Evolutionary conservation across 2,329 filamentous ascomycete species (phyloP), one percentile per base, ranked within the genome.

Genomic region (Penicillium rolfsii): DNA sequence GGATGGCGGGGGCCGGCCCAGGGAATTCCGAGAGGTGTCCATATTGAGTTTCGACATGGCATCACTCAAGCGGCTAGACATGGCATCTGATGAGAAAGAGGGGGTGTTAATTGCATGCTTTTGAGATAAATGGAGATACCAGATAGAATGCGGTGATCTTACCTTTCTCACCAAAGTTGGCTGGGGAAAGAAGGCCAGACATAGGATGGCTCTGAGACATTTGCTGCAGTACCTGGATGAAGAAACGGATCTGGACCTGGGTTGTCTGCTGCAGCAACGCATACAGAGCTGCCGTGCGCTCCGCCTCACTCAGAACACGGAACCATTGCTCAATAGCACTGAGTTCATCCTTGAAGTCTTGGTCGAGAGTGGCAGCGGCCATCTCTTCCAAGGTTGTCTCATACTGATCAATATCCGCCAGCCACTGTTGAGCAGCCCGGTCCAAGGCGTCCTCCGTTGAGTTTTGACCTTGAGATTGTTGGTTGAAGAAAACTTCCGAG

Each of bases 291-390:
- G 95, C 95, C 22, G 95, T 99, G 64, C 95, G 87, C 80, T 99
- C 95, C 30, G 95, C 93, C 80, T 98, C 95, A 74, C 94, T 98
- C 66, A 99, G 83, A 57, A 99, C 95, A 64, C 93, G 90, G 79
- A 99, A 99, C 95, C 95, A 99, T 82, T 99, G 95, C 81, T 99
- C 95, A 74, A 99, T 99, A 69, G 95, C 95, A 75, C 93, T 97
- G 63, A 99, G 86, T 79, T 99, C 95, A 79, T 98, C 95, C 82
- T 99, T 99, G 84, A 99, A 99, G 75, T 99, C 95, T 81, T 99
- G 95, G 75, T 99, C 95, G 57, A 98, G 83, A n/a, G 95, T 98
- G 30, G 95, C 95, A 35, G 94, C 93, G 46, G 95, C 95, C 95
- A 99, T 99, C 77, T 99, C 95, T 79, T 98, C 95, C 72, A 99